phyloP scores from a whole-genome alignment of 208 protist species.

The Wallacemonas rigidus region DNA sequence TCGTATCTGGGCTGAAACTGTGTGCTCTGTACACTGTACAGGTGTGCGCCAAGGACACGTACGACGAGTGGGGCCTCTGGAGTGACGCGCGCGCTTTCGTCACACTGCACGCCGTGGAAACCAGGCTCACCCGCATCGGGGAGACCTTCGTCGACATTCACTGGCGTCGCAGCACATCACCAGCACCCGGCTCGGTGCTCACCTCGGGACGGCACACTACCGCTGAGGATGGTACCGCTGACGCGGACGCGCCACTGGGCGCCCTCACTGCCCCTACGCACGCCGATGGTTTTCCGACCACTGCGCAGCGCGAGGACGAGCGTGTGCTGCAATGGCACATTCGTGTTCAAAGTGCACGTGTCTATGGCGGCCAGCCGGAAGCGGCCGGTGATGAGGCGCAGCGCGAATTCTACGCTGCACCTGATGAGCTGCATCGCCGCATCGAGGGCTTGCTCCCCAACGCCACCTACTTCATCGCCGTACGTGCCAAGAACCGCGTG shows the following conservation, averaged over 20 bases:
- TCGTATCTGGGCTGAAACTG: constrained; percentile 62
- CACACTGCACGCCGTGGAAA: constrained; percentile 75
- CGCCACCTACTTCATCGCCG: constrained; percentile 70
- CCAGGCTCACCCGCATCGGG: constrained; percentile 57
- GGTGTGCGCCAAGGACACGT: constrained; percentile 90
- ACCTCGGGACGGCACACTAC: too few species aligned
- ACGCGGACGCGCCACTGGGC: not conserved
- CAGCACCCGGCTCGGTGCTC: not conserved
- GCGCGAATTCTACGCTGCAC: constrained; percentile 51
- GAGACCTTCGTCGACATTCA: constrained; percentile 86
- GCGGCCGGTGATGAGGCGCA: constrained; percentile 40
- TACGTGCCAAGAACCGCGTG: constrained; percentile 70
- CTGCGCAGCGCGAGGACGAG: constrained; percentile 62
- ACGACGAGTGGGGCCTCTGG: constrained; percentile 92
- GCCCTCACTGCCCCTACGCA: not conserved
- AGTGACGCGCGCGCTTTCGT: constrained; percentile 76
- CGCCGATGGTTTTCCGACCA: constrained; percentile 28
- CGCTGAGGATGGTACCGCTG: not conserved
- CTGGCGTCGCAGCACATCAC: constrained; percentile 57
- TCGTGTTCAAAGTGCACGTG: constrained; percentile 65
- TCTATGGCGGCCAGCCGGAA: constrained; percentile 72
- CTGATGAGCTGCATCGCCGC: constrained; percentile 45
- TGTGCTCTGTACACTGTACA: constrained; percentile 81
- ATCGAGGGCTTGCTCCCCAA: constrained; percentile 72
- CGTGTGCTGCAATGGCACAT: constrained; percentile 84